These are phyloP conservation scores for Platismatia glauca DNA, from an alignment of 495 filamentous ascomycete genomes.

Conservation along the genomic window DNA sequence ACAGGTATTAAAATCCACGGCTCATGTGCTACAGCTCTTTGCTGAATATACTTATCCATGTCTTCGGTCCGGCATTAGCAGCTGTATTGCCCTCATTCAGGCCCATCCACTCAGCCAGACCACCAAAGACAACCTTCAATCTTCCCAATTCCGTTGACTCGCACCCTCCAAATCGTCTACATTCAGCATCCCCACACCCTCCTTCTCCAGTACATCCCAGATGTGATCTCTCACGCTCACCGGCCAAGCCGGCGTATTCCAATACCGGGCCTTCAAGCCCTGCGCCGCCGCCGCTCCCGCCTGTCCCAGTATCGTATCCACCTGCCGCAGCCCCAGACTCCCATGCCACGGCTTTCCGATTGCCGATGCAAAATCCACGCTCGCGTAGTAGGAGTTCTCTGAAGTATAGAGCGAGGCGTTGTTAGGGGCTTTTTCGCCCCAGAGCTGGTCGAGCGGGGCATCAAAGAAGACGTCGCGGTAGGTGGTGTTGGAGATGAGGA, in stretches of 20 bases:
- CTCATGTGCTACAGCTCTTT: no score
- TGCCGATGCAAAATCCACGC: constrained; percentile 26
- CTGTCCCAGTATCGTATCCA: constrained; percentile 49
- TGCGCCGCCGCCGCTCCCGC: constrained; percentile 51
- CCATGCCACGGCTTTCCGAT: constrained; percentile 32
- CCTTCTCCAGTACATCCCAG: constrained; percentile 57
- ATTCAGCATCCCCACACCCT: constrained; percentile 61
- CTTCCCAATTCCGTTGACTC: constrained; percentile 36
- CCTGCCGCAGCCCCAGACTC: constrained; percentile 38
- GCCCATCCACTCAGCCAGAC: neutral
- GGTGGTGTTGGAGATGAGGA: constrained; percentile 34
- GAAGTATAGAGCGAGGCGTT: no score
- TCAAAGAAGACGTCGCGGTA: constrained; percentile 61
- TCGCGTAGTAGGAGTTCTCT: constrained; percentile 37
- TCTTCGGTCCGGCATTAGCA: neutral
- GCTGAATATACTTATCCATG: neutral
- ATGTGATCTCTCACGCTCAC: constrained; percentile 54
- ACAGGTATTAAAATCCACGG: no score
- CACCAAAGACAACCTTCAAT: neutral
- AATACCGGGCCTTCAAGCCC: constrained; percentile 63
- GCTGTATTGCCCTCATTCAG: neutral
- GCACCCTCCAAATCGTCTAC: constrained; percentile 53
- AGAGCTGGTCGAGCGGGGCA: constrained; percentile 45
- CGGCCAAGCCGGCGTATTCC: constrained; percentile 63
- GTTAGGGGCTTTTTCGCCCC: constrained; percentile 11